A percentile compares a stretch with the other conserved stretches of the same genome.
Conservation (phyloP, 495 filamentous ascomycete species). For the Lentithecium fluviatile region DNA sequence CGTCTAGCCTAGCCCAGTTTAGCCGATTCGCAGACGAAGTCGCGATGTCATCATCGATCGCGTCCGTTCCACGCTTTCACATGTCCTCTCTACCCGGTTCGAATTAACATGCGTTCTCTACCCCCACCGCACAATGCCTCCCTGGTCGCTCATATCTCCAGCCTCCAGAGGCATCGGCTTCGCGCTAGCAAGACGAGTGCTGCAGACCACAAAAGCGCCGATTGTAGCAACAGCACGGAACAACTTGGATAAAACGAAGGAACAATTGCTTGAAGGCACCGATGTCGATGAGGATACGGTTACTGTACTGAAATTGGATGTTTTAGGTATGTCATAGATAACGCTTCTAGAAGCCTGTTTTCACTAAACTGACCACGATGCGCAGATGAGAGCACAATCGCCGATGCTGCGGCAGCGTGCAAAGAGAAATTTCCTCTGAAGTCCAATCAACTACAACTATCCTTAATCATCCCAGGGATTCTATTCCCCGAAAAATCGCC, state of each 20-base stretch:
- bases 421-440: slow-evolving; percentile 49
- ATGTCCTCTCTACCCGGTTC: neutral
- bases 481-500: slow-evolving; percentile 74
- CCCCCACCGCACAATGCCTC: slow-evolving; percentile 23
- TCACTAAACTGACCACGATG: slow-evolving; percentile 35
- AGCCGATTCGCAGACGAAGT: neutral
- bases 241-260: slow-evolving; percentile 53
- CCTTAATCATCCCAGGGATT: slow-evolving; percentile 69
- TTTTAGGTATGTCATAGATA: slow-evolving; percentile 50
- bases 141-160: slow-evolving; percentile 57
- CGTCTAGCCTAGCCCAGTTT: too few species aligned
- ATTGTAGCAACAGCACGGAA: slow-evolving; percentile 70
- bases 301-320: slow-evolving; percentile 58
- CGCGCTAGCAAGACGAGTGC: slow-evolving; percentile 65
- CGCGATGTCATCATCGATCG: neutral
- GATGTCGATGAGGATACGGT: slow-evolving; percentile 50
- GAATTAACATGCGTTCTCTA: neutral
- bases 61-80: neutral
- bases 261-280: slow-evolving; percentile 54
- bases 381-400: slow-evolving; percentile 52
- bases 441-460: slow-evolving; percentile 61
- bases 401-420: slow-evolving; percentile 46
- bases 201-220: slow-evolving; percentile 63
- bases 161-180: slow-evolving; percentile 75
- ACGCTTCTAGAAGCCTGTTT: slow-evolving; percentile 3